Conservation (phyloP, 2,329 filamentous ascomycete species). For the Xylaria digitata region DNA sequence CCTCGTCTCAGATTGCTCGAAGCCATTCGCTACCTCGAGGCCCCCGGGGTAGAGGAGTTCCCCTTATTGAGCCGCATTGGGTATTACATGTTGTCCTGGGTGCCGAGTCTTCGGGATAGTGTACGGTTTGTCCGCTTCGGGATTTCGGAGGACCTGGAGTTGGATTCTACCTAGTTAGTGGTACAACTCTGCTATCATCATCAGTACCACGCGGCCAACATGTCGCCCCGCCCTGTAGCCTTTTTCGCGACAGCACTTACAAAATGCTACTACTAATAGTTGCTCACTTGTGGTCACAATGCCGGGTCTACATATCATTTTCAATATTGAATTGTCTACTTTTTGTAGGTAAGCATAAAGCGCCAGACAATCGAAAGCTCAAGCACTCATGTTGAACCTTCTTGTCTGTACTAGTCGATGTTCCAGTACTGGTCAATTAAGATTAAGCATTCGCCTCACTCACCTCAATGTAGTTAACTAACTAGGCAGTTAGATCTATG, state of each 20-base stretch:
- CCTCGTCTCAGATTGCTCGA: slow-evolving; percentile 41
- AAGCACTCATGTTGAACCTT: too few relatives aligned
- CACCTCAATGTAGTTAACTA: too few relatives aligned
- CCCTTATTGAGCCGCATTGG: slow-evolving; percentile 20
- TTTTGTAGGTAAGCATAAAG: too few relatives aligned
- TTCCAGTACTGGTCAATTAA: too few relatives aligned
- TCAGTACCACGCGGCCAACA: neutral
- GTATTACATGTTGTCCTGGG: slow-evolving; percentile 33
- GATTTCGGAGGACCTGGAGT: slow-evolving; percentile 10
- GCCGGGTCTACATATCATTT: too few relatives aligned
- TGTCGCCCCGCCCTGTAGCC: too few relatives aligned
- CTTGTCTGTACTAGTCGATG: too few relatives aligned
- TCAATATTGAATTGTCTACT: too few relatives aligned
- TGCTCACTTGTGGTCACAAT: too few relatives aligned
- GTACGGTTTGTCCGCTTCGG: slow-evolving; percentile 34
- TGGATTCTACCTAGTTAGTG: neutral
- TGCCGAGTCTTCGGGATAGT: slow-evolving; percentile 33
- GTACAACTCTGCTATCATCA: neutral
- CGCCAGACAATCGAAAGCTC: too few relatives aligned
- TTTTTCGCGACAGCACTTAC: neutral
- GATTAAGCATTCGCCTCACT: too few relatives aligned
- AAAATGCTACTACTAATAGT: neutral
- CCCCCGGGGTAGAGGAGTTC: slow-evolving; percentile 28
- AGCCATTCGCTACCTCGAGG: slow-evolving; percentile 27
- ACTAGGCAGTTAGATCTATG: neutral